Conservation (phyloP, 202 grass and related monocot genomes). For the Sporobolus alterniflorus region DNA sequence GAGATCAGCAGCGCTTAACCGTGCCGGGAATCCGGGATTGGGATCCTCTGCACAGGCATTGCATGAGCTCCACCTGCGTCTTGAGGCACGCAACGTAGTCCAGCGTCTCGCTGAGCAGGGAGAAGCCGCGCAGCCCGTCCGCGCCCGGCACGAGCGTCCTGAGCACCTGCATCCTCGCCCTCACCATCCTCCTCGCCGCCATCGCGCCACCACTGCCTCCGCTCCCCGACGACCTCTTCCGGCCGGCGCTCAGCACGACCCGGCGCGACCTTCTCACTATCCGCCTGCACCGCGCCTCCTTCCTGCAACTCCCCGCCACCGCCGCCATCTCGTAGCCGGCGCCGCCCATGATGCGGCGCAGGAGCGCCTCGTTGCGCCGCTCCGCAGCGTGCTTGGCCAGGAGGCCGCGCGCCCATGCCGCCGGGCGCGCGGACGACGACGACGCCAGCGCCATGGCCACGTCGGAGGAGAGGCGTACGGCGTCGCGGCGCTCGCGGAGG, state of each 20-base stretch:
- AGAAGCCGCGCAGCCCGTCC: constrained; percentile 38
- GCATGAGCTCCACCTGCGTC: constrained; percentile 66
- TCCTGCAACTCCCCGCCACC: background rate
- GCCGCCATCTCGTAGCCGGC: constrained; percentile 30
- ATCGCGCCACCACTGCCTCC: constrained; percentile 5
- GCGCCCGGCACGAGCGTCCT: constrained; percentile 56
- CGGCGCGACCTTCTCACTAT: constrained; percentile 48
- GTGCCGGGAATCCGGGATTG: constrained; percentile 1
- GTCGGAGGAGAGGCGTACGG: constrained; percentile 60
- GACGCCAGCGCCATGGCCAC: constrained; percentile 50
- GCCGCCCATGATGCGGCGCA: constrained; percentile 49
- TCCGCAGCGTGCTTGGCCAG: constrained; percentile 37
- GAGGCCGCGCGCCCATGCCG: constrained; percentile 55
- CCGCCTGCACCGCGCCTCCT: constrained; percentile 35
- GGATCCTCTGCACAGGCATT: constrained; percentile 45
- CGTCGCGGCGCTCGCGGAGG: constrained; percentile 44
- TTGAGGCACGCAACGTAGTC: constrained; percentile 57
- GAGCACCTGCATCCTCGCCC: constrained; percentile 47
- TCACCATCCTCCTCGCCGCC: constrained; percentile 45
- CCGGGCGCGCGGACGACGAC: background rate
- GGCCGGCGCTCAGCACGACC: constrained; percentile 7
- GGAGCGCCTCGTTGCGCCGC: constrained; percentile 36
- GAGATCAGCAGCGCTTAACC: background rate
- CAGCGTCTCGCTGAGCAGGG: constrained; percentile 54
- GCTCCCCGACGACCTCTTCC: constrained; percentile 11